Conservation (phyloP, 345 rosid genomes). For the Rhizophora mangle region DNA sequence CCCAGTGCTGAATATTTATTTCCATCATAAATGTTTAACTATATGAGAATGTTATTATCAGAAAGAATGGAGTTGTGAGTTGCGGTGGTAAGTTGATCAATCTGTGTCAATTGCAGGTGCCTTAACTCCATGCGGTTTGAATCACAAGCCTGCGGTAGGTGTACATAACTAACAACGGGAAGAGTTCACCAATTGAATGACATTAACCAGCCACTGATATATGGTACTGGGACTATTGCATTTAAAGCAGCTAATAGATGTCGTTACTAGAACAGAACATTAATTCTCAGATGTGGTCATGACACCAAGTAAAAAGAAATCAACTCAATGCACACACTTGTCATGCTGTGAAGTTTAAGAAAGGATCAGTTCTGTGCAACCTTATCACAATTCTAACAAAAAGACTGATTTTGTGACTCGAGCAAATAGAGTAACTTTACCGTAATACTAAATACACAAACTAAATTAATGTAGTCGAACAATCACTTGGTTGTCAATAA, state of each 20-base stretch:
- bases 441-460: background rate
- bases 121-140: background rate
- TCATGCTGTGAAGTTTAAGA: too few species aligned
- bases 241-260: background rate
- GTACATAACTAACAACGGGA: background rate
- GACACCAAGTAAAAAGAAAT: background rate
- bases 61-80: background rate
- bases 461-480: background rate
- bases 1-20: constrained; percentile 12
- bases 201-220: background rate
- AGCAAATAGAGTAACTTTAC: too few species aligned
- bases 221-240: background rate
- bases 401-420: too few species aligned
- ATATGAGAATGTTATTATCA: background rate
- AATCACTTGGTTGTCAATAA: background rate
- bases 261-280: background rate
- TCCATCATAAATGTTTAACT: constrained; percentile 2
- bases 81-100: background rate
- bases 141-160: background rate
- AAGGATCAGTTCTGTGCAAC: too few species aligned
- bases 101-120: constrained; percentile 2
- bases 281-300: constrained; percentile 1
- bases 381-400: too few species aligned
- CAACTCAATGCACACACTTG: too few species aligned
- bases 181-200: background rate